phyloP scores from a whole-genome alignment of 371 early-diverging fungal genomes.

The Chytridium lagenaria region DNA sequence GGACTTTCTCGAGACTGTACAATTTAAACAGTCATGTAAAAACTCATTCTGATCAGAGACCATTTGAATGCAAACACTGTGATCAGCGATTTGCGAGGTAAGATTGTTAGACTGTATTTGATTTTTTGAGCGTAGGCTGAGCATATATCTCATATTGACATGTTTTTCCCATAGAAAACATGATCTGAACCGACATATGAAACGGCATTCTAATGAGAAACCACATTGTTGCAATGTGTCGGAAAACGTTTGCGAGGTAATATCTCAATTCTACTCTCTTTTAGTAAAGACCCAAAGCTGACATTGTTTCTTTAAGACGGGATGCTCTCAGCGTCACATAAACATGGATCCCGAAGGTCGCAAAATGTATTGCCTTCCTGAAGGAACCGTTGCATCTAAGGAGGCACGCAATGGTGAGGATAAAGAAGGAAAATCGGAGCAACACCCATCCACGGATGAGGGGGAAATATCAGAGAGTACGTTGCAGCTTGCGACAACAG shows the following conservation, averaged over 20 bases:
- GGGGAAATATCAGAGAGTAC: neutral
- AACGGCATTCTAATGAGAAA: slow-evolving; percentile 46
- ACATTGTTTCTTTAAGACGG: slow-evolving; percentile 23
- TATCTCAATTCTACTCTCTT: neutral
- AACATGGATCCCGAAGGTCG: slow-evolving; percentile 49
- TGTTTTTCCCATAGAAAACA: slow-evolving; percentile 37
- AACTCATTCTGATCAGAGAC: slow-evolving; percentile 44
- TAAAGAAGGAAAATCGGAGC: neutral
- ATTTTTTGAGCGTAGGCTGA: neutral
- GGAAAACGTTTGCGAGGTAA: slow-evolving; percentile 44
- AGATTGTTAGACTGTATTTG: neutral
- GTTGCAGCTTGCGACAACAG: neutral
- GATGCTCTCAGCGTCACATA: slow-evolving; percentile 48
- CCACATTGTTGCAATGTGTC: slow-evolving; percentile 42
- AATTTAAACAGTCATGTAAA: slow-evolving; percentile 43
- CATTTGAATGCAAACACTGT: slow-evolving; percentile 41
- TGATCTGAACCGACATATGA: slow-evolving; percentile 47
- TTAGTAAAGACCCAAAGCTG: neutral
- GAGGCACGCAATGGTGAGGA: neutral
- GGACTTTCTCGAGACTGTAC: slow-evolving; percentile 24
- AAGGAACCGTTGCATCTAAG: no score
- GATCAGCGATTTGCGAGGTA: slow-evolving; percentile 45
- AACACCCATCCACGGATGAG: neutral
- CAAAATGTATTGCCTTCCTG: slow-evolving; percentile 39
- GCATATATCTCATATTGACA: no score